These are phyloP conservation scores for Helotiales sp. DNA, from an alignment of 2,329 filamentous ascomycete genomes.

Conservation along the genomic window DNA sequence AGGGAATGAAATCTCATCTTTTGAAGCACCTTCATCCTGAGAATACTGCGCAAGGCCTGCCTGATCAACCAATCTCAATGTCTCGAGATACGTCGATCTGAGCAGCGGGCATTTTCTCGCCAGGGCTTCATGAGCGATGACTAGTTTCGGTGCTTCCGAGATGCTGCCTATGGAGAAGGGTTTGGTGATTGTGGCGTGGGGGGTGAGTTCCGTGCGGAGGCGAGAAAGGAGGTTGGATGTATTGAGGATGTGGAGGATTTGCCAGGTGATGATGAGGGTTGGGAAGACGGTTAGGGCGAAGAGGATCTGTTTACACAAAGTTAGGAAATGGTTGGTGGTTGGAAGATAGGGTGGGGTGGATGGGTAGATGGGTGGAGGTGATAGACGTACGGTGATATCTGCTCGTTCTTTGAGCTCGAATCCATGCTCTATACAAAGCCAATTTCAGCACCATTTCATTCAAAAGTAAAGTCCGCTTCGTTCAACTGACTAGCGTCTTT, in stretches of 20 bases:
- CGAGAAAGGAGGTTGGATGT: not conserved
- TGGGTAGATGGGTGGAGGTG: too few species aligned
- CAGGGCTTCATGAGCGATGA: slow-evolving; percentile 48
- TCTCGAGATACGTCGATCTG: slow-evolving; percentile 14
- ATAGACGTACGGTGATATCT: slow-evolving; percentile 30
- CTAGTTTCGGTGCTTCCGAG: slow-evolving; percentile 44
- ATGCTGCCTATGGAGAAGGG: slow-evolving; percentile 17
- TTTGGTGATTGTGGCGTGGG: slow-evolving; percentile 25
- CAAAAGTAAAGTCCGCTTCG: too few species aligned
- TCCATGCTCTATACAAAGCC: slow-evolving; percentile 38
- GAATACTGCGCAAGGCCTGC: not conserved
- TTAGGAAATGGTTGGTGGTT: not conserved
- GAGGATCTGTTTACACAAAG: slow-evolving; percentile 2
- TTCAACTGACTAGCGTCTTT: too few species aligned
- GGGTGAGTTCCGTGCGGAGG: slow-evolving; percentile 5
- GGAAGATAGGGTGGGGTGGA: too few species aligned
- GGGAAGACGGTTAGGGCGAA: not conserved
- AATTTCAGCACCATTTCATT: too few species aligned
- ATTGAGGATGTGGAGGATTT: slow-evolving; percentile 10
- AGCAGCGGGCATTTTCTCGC: slow-evolving; percentile 40
- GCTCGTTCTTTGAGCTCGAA: slow-evolving; percentile 41
- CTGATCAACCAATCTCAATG: slow-evolving; percentile 6
- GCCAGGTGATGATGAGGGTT: slow-evolving; percentile 7
- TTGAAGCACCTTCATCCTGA: not conserved
- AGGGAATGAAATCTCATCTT: slow-evolving; percentile 45